Base-by-base conservation (phyloP, 2,329 filamentous ascomycete species). In the Beauveria sp. region DNA sequence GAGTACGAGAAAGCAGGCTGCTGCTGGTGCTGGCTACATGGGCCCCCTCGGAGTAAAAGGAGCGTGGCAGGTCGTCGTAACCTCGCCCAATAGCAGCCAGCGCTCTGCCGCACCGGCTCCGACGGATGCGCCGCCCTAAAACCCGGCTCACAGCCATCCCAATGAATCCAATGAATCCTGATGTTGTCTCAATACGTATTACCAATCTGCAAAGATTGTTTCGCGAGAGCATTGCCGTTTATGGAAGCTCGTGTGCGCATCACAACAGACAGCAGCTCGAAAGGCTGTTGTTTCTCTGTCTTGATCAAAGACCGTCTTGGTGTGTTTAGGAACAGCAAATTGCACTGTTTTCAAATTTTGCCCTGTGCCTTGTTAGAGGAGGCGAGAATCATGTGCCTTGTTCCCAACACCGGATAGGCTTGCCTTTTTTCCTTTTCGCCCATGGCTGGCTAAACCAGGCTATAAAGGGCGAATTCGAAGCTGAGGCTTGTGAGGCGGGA, bases 81-180 rank as follows among this genome's bases (percentile, higher is more conserved):
- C 30, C 37, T 26, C 24, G 56, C 43, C 56, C 47, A 59, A 52
- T 41, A 18, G 41, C 16, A 22, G 37, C 48, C 44, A 18, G 44
- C 20, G 4, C n/a, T 47, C 24, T 60, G 57, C 57, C 50, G 57
- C 41, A 47, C 57, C 57, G 57, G 57, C 57, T 60, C 57, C 57
- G 57, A 60, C 48, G 57, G 56, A 30, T 44, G 56, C 56, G 26
- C 55, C 44, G 37, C 34, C 44, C 54, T 30, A 51, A 20, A 26
- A 46, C 55, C 55, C 46, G 55, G 53, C 41, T 44, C 41, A 14
- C n/a, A 18, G 16, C 8, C 18, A 22, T 10, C 20, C 18, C 22
- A 24, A 24, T 24, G 22, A 24, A 24, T 24, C 22, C 8, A 24
- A n/a, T 30, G 50, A 26, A 20, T 28, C 22, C 51, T 54, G 51